Percentiles rank a stretch among this genome's conserved stretches.
Conservation (phyloP, 169 alveolate genomes). For the Toxoplasma gondii region DNA sequence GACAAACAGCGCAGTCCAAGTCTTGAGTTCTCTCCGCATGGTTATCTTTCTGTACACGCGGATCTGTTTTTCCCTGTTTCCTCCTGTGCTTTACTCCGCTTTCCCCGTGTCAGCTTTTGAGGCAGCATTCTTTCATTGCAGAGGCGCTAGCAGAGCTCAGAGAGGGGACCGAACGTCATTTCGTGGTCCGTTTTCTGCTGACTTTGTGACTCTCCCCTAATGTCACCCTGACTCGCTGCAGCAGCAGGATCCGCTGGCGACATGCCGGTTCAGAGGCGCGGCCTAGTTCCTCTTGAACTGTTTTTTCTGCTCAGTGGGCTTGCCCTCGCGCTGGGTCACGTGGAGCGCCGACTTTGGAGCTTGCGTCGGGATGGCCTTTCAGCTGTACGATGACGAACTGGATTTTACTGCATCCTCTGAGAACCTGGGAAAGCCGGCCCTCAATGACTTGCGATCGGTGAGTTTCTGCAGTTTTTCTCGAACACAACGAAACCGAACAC, state of each 20-base stretch:
- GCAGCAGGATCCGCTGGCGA: too few relatives aligned
- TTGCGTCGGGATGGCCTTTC: conserved; percentile 89
- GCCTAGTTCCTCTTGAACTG: not conserved
- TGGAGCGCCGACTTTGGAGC: conserved; percentile 81
- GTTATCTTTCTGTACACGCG: not conserved
- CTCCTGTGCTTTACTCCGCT: not conserved
- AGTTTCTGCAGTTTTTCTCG: not conserved
- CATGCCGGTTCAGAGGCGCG: too few relatives aligned
- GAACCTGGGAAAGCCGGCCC: conserved; percentile 82
- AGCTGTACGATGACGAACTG: conserved; percentile 85
- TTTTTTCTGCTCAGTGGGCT: conserved; percentile 43
- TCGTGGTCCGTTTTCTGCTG: too few relatives aligned
- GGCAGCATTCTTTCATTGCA: too few relatives aligned
- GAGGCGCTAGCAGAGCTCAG: too few relatives aligned
- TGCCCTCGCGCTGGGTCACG: conserved; percentile 17
- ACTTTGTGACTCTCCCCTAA: too few relatives aligned
- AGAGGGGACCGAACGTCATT: too few relatives aligned
- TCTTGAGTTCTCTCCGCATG: not conserved
- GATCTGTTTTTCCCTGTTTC: not conserved
- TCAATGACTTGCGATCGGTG: conserved; percentile 77
- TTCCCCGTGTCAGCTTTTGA: too few relatives aligned
- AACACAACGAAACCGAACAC: too few relatives aligned
- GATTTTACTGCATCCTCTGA: conserved; percentile 76
- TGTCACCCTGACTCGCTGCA: too few relatives aligned
- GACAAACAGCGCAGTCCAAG: too few relatives aligned